Base-by-base conservation (phyloP, 2,329 filamentous ascomycete genomes). In the Neofusicoccum umdonicola region DNA sequence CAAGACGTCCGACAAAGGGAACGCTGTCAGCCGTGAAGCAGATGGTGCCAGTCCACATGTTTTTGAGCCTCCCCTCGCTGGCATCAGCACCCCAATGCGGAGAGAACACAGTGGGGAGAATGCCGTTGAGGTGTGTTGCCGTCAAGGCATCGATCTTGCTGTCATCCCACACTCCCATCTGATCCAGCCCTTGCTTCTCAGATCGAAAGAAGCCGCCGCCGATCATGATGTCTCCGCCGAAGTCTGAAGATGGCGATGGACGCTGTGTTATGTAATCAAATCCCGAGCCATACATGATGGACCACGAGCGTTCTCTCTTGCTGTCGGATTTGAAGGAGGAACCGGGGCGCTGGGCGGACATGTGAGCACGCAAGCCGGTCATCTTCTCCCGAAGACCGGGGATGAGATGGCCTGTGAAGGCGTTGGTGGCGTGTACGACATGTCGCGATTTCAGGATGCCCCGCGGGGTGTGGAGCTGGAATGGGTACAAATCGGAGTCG, bases 131-230 rank as follows among this genome's bases (percentile, higher is more conserved):
- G 15, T 63, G 61, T 0, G 61, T 56, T 12, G 50, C 41, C 4
- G 61, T 63, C 27, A 63, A 41, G 5, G 50, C 48, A 15, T 63
- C 61, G 27, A 47, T 13, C 34, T 65, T 69, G n/a, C 67, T 68
- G 39, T 73, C 71, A 37, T 72, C 66, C 82, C 83, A 85, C 19
- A 76, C 67, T 4, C 73, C 65, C 39, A 48, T 54, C 44, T 63
- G 61, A 22, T 63, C 61, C 19, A 63, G 41, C 31, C 61, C 61
- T 3, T 52, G 48, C 11, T 51, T 68, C 6, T 79, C 65, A 12
- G 71, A 47, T 42, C 70, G 69, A 68, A 77, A 83, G 0, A 76
- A 81, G 19, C 82, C 82, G 1, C 81, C 80, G 0, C 82, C 78
- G 9, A 82, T 70, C 50, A 81, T 78, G 44, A 79, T 78, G 12